These are phyloP conservation scores for Heterobasidion occidentale DNA, from an alignment of 1,284 basidiomycete species.

Conservation along the genomic window DNA sequence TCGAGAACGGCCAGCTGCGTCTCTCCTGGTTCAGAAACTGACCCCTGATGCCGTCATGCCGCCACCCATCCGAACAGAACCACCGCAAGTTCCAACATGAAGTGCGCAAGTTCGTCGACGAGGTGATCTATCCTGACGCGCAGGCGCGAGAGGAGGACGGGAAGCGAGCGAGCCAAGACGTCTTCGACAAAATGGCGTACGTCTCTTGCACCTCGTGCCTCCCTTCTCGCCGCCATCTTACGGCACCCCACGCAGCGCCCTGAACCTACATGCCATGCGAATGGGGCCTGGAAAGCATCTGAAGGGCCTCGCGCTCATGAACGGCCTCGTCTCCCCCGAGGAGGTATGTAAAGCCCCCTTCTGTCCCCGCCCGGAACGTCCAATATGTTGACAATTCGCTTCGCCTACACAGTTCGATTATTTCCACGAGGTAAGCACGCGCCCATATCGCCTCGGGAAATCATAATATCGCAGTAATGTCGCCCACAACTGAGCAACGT, in stretches of 20 bases:
- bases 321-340: conserved; percentile 81
- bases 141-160: conserved; percentile 71
- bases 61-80: conserved; percentile 12
- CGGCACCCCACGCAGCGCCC: conserved; percentile 31
- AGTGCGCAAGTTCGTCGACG: conserved; percentile 55
- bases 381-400: too few relatives aligned
- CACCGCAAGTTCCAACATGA: conserved; percentile 63
- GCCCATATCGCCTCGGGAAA: neutral
- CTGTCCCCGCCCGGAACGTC: too few relatives aligned
- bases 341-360: conserved; percentile 28
- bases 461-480: neutral
- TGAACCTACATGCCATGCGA: conserved; percentile 90
- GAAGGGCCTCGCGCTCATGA: conserved; percentile 78
- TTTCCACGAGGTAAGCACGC: conserved; percentile 57
- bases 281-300: conserved; percentile 87
- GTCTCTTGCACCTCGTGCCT: conserved; percentile 12
- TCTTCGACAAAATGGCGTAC: conserved; percentile 69
- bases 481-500: conserved; percentile 10
- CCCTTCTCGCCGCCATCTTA: neutral
- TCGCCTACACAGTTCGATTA: conserved; percentile 45
- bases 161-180: conserved; percentile 65
- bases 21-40: too few relatives aligned
- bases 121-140: conserved; percentile 60
- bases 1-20: too few relatives aligned
- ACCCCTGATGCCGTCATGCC: too few relatives aligned